phyloP scores from a whole-genome alignment of 2,329 filamentous ascomycete species.

The Incumbomyces lentus region DNA sequence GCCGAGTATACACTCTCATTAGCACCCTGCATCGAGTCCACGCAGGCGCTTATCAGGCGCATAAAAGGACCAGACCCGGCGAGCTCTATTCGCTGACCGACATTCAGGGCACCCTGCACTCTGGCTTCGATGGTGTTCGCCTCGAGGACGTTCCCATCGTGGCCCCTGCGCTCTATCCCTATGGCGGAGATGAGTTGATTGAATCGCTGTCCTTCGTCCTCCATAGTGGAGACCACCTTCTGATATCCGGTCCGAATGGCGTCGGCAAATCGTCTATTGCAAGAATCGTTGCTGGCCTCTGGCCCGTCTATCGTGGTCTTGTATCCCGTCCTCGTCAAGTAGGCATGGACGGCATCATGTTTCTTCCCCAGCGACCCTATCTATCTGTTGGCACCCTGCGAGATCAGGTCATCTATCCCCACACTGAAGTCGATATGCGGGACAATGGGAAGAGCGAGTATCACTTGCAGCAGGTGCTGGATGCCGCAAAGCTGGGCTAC shows the following conservation, averaged over 20 bases:
- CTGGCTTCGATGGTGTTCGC: slow-evolving; percentile 86
- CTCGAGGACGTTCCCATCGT: slow-evolving; percentile 90
- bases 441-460: slow-evolving; percentile 66
- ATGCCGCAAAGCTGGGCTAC: slow-evolving; percentile 78
- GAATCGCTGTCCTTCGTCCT: slow-evolving; percentile 84
- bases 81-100: slow-evolving; percentile 86
- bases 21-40: slow-evolving; percentile 90
- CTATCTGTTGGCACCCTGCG: slow-evolving; percentile 83
- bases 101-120: slow-evolving; percentile 85
- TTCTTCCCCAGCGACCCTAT: slow-evolving; percentile 88
- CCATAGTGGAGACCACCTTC: slow-evolving; percentile 78
- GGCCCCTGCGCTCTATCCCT: slow-evolving; percentile 76
- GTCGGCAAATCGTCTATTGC: slow-evolving; percentile 85
- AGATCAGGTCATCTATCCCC: slow-evolving; percentile 96
- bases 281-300: slow-evolving; percentile 79
- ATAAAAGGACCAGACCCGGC: slow-evolving; percentile 40
- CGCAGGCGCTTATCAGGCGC: slow-evolving; percentile 67
- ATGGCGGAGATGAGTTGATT: slow-evolving; percentile 82
- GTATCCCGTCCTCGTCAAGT: slow-evolving; percentile 73
- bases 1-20: slow-evolving; percentile 88
- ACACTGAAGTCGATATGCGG: slow-evolving; percentile 89
- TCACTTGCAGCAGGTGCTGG: slow-evolving; percentile 66
- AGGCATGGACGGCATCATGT: slow-evolving; percentile 93
- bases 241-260: slow-evolving; percentile 91
- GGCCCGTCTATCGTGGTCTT: slow-evolving; percentile 90